Conservation (phyloP, 441 rosid genomes). For the Bocquillonia castaneifolia region DNA sequence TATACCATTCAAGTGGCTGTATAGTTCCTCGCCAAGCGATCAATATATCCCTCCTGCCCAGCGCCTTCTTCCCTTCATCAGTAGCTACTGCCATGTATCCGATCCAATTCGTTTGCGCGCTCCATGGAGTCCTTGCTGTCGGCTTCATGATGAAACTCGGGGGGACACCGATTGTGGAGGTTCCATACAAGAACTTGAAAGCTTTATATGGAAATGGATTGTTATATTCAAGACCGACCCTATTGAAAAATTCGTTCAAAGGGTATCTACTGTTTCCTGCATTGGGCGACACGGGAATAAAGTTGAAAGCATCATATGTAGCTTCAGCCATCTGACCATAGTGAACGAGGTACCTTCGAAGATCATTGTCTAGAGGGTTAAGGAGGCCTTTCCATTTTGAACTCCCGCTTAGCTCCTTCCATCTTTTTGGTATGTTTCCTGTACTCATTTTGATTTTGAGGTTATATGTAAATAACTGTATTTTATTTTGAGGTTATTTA, state of each 20-base stretch:
- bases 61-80: constrained; percentile 38
- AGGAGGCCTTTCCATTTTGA: constrained; percentile 46
- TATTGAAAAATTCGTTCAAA: constrained; percentile 32
- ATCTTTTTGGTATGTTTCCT: constrained; percentile 39
- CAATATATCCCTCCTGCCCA: constrained; percentile 59
- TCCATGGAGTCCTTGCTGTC: constrained; percentile 36
- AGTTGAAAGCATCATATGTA: constrained; percentile 47
- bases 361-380: constrained; percentile 61
- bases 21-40: constrained; percentile 55
- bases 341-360: constrained; percentile 49
- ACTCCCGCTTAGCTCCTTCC: constrained; percentile 47
- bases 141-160: constrained; percentile 34
- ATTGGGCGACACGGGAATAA: constrained; percentile 29
- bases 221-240: constrained; percentile 31
- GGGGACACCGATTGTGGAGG: constrained; percentile 39
- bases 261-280: constrained; percentile 46
- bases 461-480: too few species aligned
- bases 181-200: constrained; percentile 59
- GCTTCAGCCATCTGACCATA: constrained; percentile 57
- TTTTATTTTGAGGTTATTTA: too few species aligned
- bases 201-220: constrained; percentile 43
- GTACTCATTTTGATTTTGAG: constrained; percentile 14
- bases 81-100: constrained; percentile 61
- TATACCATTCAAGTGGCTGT: constrained; percentile 41
- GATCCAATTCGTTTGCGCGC: constrained; percentile 56